Conservation (phyloP, 2,329 filamentous ascomycete genomes). For the Cadophora malorum region DNA sequence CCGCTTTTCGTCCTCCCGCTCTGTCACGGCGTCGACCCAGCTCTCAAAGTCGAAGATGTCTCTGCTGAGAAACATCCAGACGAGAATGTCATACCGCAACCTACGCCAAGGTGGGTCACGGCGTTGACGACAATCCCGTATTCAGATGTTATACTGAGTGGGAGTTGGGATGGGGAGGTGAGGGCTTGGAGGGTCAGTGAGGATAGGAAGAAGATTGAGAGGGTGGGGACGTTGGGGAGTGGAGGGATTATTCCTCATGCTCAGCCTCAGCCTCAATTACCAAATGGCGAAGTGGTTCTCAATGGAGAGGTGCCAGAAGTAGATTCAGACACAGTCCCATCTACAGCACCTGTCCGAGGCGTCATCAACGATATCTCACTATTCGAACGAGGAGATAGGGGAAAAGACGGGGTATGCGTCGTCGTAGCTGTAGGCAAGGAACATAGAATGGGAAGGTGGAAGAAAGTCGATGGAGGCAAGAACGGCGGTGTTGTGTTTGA, state of each 20-base stretch:
- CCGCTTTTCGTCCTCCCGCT: slow-evolving; percentile 79
- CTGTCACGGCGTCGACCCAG: slow-evolving; percentile 84
- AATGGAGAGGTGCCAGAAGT: slow-evolving; percentile 13
- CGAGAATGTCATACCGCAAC: slow-evolving; percentile 63
- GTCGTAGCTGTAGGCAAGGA: slow-evolving; percentile 88
- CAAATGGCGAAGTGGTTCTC: background rate
- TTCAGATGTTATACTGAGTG: slow-evolving; percentile 87
- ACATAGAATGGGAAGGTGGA: slow-evolving; percentile 84
- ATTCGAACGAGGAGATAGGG: slow-evolving; percentile 82
- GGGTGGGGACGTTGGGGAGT: slow-evolving; percentile 67
- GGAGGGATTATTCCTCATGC: slow-evolving; percentile 23
- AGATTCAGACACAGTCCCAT: slow-evolving; percentile 31
- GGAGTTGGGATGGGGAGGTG: slow-evolving; percentile 92
- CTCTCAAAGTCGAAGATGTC: slow-evolving; percentile 69
- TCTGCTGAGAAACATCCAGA: slow-evolving; percentile 75
- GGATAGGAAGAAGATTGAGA: slow-evolving; percentile 80
- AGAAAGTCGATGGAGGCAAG: slow-evolving; percentile 62
- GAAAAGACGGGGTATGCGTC: slow-evolving; percentile 79
- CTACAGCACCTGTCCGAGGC: slow-evolving; percentile 55
- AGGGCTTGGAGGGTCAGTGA: slow-evolving; percentile 84
- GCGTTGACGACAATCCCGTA: slow-evolving; percentile 86
- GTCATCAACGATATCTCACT: slow-evolving; percentile 88
- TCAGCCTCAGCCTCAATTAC: background rate
- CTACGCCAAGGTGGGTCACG: slow-evolving; percentile 87
- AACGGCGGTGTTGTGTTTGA: slow-evolving; percentile 92